phyloP scores from a whole-genome alignment of 495 filamentous ascomycete species.

The Xylaria intraflava region DNA sequence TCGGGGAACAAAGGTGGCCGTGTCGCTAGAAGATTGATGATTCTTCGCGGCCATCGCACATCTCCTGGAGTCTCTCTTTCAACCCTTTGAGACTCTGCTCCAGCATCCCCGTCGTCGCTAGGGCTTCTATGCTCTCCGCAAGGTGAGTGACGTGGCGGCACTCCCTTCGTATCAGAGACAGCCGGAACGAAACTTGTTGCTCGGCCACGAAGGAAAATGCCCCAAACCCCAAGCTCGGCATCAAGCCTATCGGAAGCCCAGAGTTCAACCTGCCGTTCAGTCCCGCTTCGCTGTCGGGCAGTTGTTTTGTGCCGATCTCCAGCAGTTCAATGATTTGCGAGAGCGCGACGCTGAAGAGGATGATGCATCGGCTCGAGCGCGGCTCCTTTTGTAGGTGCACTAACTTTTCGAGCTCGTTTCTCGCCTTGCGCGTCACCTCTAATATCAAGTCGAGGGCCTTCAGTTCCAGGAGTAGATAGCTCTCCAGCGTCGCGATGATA shows the following conservation, averaged over 20 bases:
- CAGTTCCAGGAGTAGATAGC: constrained; percentile 2
- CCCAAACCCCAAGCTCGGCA: constrained; percentile 3
- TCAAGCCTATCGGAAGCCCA: constrained; percentile 1
- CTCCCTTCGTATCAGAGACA: neutral
- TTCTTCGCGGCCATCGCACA: neutral
- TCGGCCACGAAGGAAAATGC: neutral
- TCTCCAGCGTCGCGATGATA: constrained; percentile 3
- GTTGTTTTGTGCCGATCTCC: no score
- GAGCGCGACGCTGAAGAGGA: neutral
- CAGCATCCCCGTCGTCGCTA: neutral
- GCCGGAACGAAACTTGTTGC: neutral
- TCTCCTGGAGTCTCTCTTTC: neutral
- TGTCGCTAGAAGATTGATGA: neutral
- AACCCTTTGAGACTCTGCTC: neutral
- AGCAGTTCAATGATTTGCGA: constrained; percentile 4
- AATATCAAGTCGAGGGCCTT: constrained; percentile 5
- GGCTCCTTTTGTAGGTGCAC: constrained; percentile 2
- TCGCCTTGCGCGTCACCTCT: constrained; percentile 2
- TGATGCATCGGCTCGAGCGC: constrained; percentile 5
- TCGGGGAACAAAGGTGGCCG: no score
- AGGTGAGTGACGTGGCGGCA: neutral
- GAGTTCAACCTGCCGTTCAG: neutral
- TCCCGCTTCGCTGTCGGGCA: neutral
- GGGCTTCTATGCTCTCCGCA: neutral
- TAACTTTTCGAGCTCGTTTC: constrained; percentile 3